A percentile compares a stretch with the other conserved stretches of the same genome.
Evolutionary conservation across 192 early-diverging fungal genomes (phyloP).

Genomic region (Fimicolochytrium jonesii): DNA sequence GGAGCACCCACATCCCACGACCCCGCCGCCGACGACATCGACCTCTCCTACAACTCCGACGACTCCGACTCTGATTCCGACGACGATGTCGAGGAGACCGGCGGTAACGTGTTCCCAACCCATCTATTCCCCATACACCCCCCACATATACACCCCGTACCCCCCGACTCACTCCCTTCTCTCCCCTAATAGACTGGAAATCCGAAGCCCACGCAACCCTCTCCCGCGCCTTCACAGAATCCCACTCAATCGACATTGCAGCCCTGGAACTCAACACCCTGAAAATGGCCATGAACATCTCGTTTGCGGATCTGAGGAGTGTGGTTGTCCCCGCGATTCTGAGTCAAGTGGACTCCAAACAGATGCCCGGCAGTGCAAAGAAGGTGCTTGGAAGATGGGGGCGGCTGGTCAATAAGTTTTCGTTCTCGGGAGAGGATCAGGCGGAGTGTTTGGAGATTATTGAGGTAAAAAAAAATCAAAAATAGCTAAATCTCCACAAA

Average conservation of each 20-base stretch:
- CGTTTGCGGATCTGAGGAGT: conserved; percentile 71
- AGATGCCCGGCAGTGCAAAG: conserved; percentile 23
- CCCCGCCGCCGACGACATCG: conserved; percentile 38
- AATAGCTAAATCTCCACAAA: not conserved
- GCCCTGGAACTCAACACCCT: conserved; percentile 81
- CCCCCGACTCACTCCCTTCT: no score
- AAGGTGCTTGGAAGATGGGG: conserved; percentile 64
- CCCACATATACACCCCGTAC: not conserved
- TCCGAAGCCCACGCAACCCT: conserved; percentile 70
- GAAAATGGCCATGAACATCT: conserved; percentile 80
- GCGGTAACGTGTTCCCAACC: not conserved
- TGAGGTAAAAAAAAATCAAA: conserved; percentile 7
- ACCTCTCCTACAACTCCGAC: conserved; percentile 43
- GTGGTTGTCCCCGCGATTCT: conserved; percentile 72
- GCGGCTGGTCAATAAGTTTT: conserved; percentile 62
- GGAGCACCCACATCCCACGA: not conserved
- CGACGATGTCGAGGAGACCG: conserved; percentile 5
- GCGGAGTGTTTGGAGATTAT: conserved; percentile 53
- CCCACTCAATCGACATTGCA: conserved; percentile 69
- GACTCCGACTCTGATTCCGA: conserved; percentile 53
- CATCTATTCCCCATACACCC: no score
- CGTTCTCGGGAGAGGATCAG: conserved; percentile 69
- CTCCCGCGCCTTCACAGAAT: conserved; percentile 74
- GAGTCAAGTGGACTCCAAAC: conserved; percentile 50
- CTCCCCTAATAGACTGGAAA: conserved; percentile 71